Evolutionary conservation across 306 rosid species (phyloP), one percentile per base, ranked within the genome.

Genomic region (Glycine soja): DNA sequence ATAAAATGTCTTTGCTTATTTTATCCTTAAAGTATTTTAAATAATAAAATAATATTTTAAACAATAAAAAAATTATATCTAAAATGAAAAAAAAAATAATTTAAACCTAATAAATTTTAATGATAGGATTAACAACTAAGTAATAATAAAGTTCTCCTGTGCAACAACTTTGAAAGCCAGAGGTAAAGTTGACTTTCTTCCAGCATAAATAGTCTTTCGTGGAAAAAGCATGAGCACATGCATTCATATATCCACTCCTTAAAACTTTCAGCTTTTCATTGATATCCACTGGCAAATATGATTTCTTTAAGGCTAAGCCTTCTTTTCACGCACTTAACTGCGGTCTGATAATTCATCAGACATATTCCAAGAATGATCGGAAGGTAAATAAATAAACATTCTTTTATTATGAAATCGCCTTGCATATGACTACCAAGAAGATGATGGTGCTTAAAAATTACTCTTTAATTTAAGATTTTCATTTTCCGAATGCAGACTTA

Each of bases 401-500:
- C 57, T 48, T 0, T n/a, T 8, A n/a, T 63, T 54, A 15, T 14
- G 7, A 24, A 18, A 42, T 4, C 16, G 19, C n/a, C 42, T 16
- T 7, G 13, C 61, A 50, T 46, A 42, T 42, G 46, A 7, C 43
- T 38, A 38, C 6, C 43, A 38, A 42, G 46, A 42, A 6, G 46
- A 42, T 42, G 46, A 42, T 42, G 46, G 46, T 42, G 68, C 42
- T 32, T 52, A 53, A 30, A 74, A 42, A 5, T 48, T 38, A 38
- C 77, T 13, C 73, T 34, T 42, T 50, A 63, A 76, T n/a, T 58
- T 66, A 11, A 46, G 54, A 18, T 7, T 54, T 2, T 76, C 8
- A 36, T 71, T 30, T 71, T 80, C 1, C 16, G 57, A 72, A 66
- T 73, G 19, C 81, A 87, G 90, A 72, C 70, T 1, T 87, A 87